These are phyloP conservation scores for Sarcomyxa edulis DNA, from an alignment of 768 basidiomycete species.

Conservation along the genomic window DNA sequence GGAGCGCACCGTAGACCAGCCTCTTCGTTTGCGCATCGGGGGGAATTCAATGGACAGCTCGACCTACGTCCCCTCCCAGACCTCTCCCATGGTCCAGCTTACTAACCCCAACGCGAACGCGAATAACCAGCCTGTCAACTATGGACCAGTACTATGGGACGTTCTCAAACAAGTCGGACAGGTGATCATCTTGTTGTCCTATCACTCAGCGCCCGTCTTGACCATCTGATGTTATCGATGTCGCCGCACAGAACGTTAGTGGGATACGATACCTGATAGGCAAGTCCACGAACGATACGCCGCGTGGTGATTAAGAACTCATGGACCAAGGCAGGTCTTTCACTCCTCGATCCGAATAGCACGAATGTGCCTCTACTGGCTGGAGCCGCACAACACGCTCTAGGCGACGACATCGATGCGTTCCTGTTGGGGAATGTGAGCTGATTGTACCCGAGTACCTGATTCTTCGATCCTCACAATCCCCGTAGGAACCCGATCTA, in stretches of 20 bases:
- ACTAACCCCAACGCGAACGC: constrained; percentile 25
- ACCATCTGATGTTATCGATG: too few relatives aligned
- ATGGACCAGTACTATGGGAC: constrained; percentile 41
- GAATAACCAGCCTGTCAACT: constrained; percentile 43
- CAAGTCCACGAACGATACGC: constrained; percentile 4
- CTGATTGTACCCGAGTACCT: neutral
- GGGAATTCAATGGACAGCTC: constrained; percentile 45
- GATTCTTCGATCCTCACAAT: neutral
- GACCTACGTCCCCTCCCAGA: constrained; percentile 33
- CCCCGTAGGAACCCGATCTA: constrained; percentile 52
- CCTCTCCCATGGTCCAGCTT: constrained; percentile 36
- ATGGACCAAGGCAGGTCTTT: constrained; percentile 35
- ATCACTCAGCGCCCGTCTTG: constrained; percentile 19
- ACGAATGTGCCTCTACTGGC: constrained; percentile 25
- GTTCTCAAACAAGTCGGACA: constrained; percentile 35
- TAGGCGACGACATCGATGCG: constrained; percentile 37
- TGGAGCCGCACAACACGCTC: constrained; percentile 25
- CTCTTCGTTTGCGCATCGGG: constrained; percentile 44
- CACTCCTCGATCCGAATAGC: constrained; percentile 33
- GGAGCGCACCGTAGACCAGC: constrained; percentile 34
- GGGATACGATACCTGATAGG: constrained; percentile 28
- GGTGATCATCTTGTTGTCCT: constrained; percentile 20
- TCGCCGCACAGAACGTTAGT: constrained; percentile 17
- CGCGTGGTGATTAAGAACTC: neutral
- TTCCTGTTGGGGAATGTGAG: constrained; percentile 46